Base-by-base conservation (phyloP, 768 basidiomycete species). In the Agaricus subrufescens region DNA sequence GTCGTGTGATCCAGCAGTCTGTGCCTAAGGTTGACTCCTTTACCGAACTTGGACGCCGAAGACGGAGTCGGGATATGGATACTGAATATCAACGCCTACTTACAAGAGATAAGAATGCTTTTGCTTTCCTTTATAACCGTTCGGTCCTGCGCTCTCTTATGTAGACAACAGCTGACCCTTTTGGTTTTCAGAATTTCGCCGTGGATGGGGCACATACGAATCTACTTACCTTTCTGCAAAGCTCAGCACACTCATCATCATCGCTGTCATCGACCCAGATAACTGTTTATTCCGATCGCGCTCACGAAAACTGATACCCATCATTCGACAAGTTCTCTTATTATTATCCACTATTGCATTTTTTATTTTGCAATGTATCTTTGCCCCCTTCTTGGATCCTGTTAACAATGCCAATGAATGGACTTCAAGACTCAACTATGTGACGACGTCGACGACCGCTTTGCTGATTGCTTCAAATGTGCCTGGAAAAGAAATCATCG, bases 401-500 rank as follows among this genome's bases (percentile, higher is more conserved):
- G 78, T 85, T 56, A 82, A 81, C 66, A 90, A 90, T 67, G 85
- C 86, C 1, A 85, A 82, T 66, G 87, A 90, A 75, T 87, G 84
- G 82, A 77, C 78, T 10, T 88, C 86, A 44, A 69, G 89, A 49
- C 66, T 86, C 45, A 86, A 86, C 66, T 92, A 89, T 67, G 75
- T 90, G 42, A 63, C 78, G 29, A 87, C 88, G 9, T 77, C 88
- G 30, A 66, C 76, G 23, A 76, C 87, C 34, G 85, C 89, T 3
- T 74, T 91, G 23, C 70, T 75, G n/a, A 80, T 86, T 47, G 82
- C 82, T 19, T 67, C 87, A 50, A 69, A 83, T 62, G 70, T 86
- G 54, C 82, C 83, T 23, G 80, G 80, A 1, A 70, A 76, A 61
- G 61, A 71, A 50, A 73, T 84, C 8, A 67, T 88, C n/a, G 73